A percentile compares a stretch with the other conserved stretches of the same genome.
Evolutionary conservation across 495 filamentous ascomycete genomes (phyloP).

Genomic region (Cladorrhinum samala): DNA sequence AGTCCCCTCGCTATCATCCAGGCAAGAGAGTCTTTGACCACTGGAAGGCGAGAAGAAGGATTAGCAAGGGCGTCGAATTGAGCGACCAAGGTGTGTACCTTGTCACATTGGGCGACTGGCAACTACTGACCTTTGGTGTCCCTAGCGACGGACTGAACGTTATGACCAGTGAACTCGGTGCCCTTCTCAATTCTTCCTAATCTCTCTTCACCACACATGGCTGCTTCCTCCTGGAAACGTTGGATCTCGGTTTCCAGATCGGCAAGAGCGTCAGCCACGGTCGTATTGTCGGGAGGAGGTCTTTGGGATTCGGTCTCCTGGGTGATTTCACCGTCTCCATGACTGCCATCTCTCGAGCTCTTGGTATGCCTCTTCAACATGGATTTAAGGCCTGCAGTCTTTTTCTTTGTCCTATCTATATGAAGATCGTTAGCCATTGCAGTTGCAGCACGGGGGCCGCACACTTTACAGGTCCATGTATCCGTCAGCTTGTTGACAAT

Average conservation of each 20-base stretch:
- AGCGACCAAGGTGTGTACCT: neutral
- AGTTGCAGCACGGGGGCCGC: neutral
- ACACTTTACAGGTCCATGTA: slow-evolving; percentile 3
- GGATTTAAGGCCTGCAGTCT: neutral
- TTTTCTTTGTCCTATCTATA: neutral
- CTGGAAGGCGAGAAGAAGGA: neutral
- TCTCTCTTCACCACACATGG: slow-evolving; percentile 2
- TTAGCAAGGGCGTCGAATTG: neutral
- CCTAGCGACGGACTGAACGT: neutral
- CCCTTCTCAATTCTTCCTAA: neutral
- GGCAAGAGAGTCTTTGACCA: neutral
- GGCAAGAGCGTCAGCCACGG: neutral
- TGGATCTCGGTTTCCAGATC: slow-evolving; percentile 6
- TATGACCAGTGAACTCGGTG: neutral
- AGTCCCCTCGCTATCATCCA: neutral
- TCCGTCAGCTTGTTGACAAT: slow-evolving; percentile 14
- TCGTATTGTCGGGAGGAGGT: neutral
- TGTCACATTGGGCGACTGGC: neutral
- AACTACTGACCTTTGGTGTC: neutral
- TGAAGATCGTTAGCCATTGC: neutral
- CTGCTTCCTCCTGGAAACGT: slow-evolving; percentile 6
- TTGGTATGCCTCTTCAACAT: neutral
- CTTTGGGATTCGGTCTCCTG: neutral
- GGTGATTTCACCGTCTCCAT: neutral
- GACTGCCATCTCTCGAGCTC: neutral